A percentile compares a stretch with the other conserved stretches of the same genome.
Conservation (phyloP, 2,329 filamentous ascomycete genomes). For the Tolypocladium capitatum region DNA sequence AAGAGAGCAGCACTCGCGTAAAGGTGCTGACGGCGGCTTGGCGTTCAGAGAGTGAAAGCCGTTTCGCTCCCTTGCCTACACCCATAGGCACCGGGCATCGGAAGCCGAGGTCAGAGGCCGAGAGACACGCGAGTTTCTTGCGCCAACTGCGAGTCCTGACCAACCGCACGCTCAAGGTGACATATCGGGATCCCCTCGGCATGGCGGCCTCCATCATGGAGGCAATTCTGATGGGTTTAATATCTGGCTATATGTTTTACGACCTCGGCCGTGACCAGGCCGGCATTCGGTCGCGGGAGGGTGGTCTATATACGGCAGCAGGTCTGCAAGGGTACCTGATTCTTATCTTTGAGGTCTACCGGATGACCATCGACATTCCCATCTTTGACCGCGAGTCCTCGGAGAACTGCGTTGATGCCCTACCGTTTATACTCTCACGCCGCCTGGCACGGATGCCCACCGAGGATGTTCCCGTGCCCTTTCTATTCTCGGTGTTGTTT, state of each 20-base stretch:
- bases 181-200: slow-evolving; percentile 64
- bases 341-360: slow-evolving; percentile 62
- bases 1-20: slow-evolving; percentile 44
- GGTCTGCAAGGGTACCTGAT: slow-evolving; percentile 66
- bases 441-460: slow-evolving; percentile 54
- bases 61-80: slow-evolving; percentile 10
- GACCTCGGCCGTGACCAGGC: slow-evolving; percentile 50
- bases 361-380: slow-evolving; percentile 60
- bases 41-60: slow-evolving; percentile 25
- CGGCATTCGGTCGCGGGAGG: slow-evolving; percentile 61
- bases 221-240: slow-evolving; percentile 55
- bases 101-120: slow-evolving; percentile 10
- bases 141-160: slow-evolving; percentile 56
- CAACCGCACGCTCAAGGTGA: slow-evolving; percentile 55
- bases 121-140: slow-evolving; percentile 40
- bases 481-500: slow-evolving; percentile 56
- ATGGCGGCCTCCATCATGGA: slow-evolving; percentile 58
- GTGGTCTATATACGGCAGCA: slow-evolving; percentile 57
- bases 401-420: slow-evolving; percentile 57
- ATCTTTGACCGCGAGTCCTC: slow-evolving; percentile 64
- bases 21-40: slow-evolving; percentile 48
- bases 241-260: slow-evolving; percentile 62
- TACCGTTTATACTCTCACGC: slow-evolving; percentile 57
- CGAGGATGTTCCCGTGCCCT: slow-evolving; percentile 60
- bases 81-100: slow-evolving; percentile 1